These are phyloP conservation scores for Teunomyces atbi DNA, from an alignment of 805 yeast species.

Conservation along the genomic window DNA sequence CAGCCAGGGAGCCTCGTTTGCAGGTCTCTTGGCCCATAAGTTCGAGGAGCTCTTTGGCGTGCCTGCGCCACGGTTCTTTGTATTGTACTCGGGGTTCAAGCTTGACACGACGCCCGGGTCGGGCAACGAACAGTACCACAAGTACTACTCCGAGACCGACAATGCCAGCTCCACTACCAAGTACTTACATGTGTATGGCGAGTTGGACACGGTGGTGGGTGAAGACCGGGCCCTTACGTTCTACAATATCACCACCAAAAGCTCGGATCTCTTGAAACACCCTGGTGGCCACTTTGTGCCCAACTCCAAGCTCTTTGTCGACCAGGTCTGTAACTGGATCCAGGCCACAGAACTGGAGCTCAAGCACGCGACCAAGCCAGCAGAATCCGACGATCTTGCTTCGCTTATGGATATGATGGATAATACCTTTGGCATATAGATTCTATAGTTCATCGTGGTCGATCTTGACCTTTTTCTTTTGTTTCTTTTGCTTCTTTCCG, in stretches of 20 bases:
- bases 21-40: slow-evolving; percentile 64
- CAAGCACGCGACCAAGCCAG: slow-evolving; percentile 13
- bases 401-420: slow-evolving; percentile 41
- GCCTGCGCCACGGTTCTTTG: slow-evolving; percentile 55
- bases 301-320: slow-evolving; percentile 57
- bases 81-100: slow-evolving; percentile 68
- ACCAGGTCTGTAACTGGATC: slow-evolving; percentile 43
- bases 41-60: slow-evolving; percentile 53
- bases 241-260: slow-evolving; percentile 37
- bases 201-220: slow-evolving; percentile 81
- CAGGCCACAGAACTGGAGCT: slow-evolving; percentile 14
- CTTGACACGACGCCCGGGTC: slow-evolving; percentile 24
- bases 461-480: slow-evolving; percentile 11
- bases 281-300: slow-evolving; percentile 99
- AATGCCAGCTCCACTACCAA: slow-evolving; percentile 21
- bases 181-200: slow-evolving; percentile 77
- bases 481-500: slow-evolving; percentile 14
- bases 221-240: slow-evolving; percentile 66
- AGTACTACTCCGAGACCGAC: slow-evolving; percentile 24
- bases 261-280: slow-evolving; percentile 66
- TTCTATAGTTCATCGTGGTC: slow-evolving; percentile 28
- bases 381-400: slow-evolving; percentile 26
- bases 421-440: slow-evolving; percentile 17
- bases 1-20: slow-evolving; percentile 91
- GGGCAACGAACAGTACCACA: slow-evolving; percentile 24